Evolutionary conservation across 1,284 basidiomycete genomes (phyloP).

Genomic region (Trichosporon inkin): DNA sequence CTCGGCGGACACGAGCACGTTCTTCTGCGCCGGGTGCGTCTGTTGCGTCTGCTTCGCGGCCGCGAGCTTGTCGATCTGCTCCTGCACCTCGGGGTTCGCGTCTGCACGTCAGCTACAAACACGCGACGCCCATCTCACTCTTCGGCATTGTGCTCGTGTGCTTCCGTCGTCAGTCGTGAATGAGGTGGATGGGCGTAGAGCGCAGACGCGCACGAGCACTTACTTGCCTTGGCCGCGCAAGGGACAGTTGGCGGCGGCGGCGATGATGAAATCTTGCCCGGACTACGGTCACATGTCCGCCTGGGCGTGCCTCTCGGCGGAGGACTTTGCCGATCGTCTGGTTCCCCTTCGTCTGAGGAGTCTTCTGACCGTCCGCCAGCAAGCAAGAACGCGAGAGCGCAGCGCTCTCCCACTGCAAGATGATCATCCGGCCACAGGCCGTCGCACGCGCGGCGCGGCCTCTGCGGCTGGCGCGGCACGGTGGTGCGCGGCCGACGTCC

Average conservation of each 20-base stretch:
- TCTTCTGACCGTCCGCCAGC: background rate
- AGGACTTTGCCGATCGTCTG: slow-evolving; percentile 4
- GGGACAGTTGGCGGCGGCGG: background rate
- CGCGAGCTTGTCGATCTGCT: slow-evolving; percentile 17
- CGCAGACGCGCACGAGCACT: background rate
- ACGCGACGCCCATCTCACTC: background rate
- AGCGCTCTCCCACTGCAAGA: background rate
- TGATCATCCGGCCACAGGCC: slow-evolving; percentile 1
- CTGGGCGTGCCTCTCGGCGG: background rate
- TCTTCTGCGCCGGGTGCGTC: slow-evolving; percentile 20
- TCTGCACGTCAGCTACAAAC: background rate
- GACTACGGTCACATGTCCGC: slow-evolving; percentile 4
- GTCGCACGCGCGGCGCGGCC: background rate
- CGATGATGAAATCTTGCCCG: slow-evolving; percentile 9
- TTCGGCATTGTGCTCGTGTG: background rate
- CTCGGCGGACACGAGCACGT: slow-evolving; percentile 26
- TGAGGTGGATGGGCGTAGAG: background rate
- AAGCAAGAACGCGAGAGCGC: background rate
- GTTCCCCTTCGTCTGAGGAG: background rate
- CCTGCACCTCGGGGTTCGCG: slow-evolving; percentile 13
- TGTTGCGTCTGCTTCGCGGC: slow-evolving; percentile 21
- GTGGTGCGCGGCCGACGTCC: background rate
- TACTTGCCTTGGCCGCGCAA: background rate
- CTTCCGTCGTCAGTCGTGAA: background rate
- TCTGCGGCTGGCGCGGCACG: background rate